A percentile compares a stretch with the other conserved stretches of the same genome.
Conservation (phyloP, 2,329 filamentous ascomycete genomes). For the Mollisia scopiformis region DNA sequence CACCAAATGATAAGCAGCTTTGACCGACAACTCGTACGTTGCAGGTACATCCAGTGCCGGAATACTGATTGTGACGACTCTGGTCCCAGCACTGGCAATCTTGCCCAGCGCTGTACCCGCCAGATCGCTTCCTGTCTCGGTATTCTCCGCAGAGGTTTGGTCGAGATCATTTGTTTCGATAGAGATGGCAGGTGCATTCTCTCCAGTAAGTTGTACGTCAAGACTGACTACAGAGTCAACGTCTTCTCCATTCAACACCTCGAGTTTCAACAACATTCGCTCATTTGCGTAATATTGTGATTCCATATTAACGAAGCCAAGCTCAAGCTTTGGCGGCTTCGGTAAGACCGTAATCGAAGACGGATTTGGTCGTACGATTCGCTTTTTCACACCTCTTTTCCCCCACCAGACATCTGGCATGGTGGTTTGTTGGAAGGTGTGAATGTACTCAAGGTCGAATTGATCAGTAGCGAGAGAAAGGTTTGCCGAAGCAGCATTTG, state of each 20-base stretch:
- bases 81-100: conserved; percentile 50
- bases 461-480: conserved; percentile 64
- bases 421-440: conserved; percentile 52
- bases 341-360: conserved; percentile 74
- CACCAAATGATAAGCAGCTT: conserved; percentile 75
- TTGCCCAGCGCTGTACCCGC: conserved; percentile 30
- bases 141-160: conserved; percentile 8
- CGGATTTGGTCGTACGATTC: conserved; percentile 51
- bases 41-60: conserved; percentile 53
- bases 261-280: conserved; percentile 66
- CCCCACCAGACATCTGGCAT: conserved; percentile 54
- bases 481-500: conserved; percentile 64
- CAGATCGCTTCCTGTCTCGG: conserved; percentile 1
- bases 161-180: conserved; percentile 34
- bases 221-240: conserved; percentile 74
- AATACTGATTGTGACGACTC: conserved; percentile 50
- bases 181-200: conserved; percentile 50
- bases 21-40: conserved; percentile 70
- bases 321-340: conserved; percentile 88
- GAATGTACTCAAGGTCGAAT: conserved; percentile 70
- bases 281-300: conserved; percentile 88
- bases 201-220: conserved; percentile 68
- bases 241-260: conserved; percentile 81
- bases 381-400: conserved; percentile 46
- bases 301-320: conserved; percentile 63